phyloP scores from a whole-genome alignment of 2,329 filamentous ascomycete species.

The Massarina eburnea region DNA sequence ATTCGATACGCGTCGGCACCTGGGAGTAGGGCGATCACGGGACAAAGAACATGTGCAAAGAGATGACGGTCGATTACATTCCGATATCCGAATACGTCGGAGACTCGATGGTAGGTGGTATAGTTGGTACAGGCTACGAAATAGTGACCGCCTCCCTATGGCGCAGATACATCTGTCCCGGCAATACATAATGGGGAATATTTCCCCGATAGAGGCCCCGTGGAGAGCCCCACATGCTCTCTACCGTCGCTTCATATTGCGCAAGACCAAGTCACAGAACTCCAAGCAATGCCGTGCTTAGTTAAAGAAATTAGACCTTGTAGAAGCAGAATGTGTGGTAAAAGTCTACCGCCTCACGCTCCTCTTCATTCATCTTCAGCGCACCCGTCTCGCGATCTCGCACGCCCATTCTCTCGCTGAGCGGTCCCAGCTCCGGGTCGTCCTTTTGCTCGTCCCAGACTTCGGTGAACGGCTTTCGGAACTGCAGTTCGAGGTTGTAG shows the following conservation, averaged over 20 bases:
- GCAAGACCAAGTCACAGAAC: background rate
- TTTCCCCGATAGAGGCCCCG: background rate
- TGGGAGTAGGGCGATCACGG: too few relatives aligned
- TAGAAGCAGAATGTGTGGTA: slow-evolving; percentile 97
- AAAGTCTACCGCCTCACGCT: slow-evolving; percentile 83
- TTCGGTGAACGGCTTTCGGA: slow-evolving; percentile 86
- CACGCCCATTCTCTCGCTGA: slow-evolving; percentile 97
- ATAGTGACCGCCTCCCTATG: too few relatives aligned
- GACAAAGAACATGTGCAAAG: too few relatives aligned
- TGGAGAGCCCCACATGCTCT: slow-evolving; percentile 5
- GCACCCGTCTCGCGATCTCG: slow-evolving; percentile 67
- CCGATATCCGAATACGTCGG: too few relatives aligned
- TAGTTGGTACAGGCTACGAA: too few relatives aligned
- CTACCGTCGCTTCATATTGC: too few relatives aligned
- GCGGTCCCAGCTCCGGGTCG: slow-evolving; percentile 73
- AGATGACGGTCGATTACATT: too few relatives aligned
- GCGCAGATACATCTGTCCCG: too few relatives aligned
- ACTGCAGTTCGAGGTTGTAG: slow-evolving; percentile 94
- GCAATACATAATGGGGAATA: too few relatives aligned
- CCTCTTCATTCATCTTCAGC: slow-evolving; percentile 75
- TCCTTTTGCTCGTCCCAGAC: slow-evolving; percentile 93
- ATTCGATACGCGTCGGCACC: too few relatives aligned
- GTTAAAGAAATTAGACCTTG: slow-evolving; percentile 76
- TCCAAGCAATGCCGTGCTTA: slow-evolving; percentile 9
- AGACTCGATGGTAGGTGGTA: too few relatives aligned